Evolutionary conservation across 2,329 filamentous ascomycete genomes (phyloP).

Genomic region (Endocalyx cinctus): DNA sequence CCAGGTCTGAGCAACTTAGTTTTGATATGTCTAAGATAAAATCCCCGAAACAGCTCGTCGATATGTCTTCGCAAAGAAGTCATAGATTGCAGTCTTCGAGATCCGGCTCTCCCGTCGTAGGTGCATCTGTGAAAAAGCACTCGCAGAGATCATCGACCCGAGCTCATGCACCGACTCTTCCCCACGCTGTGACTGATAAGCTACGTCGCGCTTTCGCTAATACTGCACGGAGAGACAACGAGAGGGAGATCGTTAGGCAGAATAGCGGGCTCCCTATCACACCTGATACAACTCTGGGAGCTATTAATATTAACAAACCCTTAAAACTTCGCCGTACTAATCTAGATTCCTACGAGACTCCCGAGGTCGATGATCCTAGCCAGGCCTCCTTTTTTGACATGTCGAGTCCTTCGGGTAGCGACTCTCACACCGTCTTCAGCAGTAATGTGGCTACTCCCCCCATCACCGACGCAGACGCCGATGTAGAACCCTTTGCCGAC

Average conservation of each 20-base stretch:
- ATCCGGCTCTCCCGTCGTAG: slow-evolving; percentile 29
- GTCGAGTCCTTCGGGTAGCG: slow-evolving; percentile 49
- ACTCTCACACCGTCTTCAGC: slow-evolving; percentile 56
- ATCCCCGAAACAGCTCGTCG: no score
- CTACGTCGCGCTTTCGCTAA: slow-evolving; percentile 33
- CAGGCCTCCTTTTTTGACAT: slow-evolving; percentile 39
- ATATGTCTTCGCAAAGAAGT: slow-evolving; percentile 29
- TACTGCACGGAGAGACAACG: slow-evolving; percentile 23
- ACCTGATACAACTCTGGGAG: slow-evolving; percentile 47
- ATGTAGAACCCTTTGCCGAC: slow-evolving; percentile 58
- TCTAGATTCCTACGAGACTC: slow-evolving; percentile 38
- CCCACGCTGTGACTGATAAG: slow-evolving; percentile 31
- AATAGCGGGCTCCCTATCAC: slow-evolving; percentile 42
- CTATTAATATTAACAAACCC: slow-evolving; percentile 24
- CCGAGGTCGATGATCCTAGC: slow-evolving; percentile 39
- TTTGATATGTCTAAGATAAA: no score
- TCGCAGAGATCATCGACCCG: slow-evolving; percentile 23
- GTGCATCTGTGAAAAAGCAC: slow-evolving; percentile 23
- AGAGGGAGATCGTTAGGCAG: slow-evolving; percentile 17
- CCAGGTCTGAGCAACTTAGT: no score
- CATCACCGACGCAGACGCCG: slow-evolving; percentile 66
- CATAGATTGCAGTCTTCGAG: slow-evolving; percentile 28
- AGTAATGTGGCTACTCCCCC: slow-evolving; percentile 69
- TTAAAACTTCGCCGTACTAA: slow-evolving; percentile 37
- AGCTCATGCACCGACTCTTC: slow-evolving; percentile 22